Base-by-base conservation (phyloP, 192 early-diverging fungal species). In the Coemansia sp. region DNA sequence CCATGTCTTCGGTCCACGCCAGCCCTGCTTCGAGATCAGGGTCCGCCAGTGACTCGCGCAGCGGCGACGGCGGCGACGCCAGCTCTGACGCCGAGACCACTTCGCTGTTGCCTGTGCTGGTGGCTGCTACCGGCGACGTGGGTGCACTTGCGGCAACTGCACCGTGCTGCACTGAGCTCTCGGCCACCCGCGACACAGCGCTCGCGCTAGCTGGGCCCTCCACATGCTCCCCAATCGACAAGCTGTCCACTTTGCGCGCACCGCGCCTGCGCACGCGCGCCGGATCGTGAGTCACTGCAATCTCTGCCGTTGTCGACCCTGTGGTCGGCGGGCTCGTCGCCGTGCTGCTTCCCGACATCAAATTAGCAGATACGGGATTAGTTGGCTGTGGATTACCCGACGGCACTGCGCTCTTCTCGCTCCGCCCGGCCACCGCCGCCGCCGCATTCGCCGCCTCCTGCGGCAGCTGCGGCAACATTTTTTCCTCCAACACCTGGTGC, bases 391-490 rank as follows among this genome's bases (percentile, higher is more conserved):
- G 23, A 39, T 35, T 43, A 17, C 35, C 56, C 1, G 69, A 43
- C 27, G 62, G 49, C 15, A 37, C 14, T 17, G 56, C 25, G 27
- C 54, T 15, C 3, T 14, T 19, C 54, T n/a, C 54, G 25, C 25
- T 17, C 43, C 58, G 62, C 45, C 48, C 38, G 23, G 54, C 29
- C 25, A 38, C 29, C 9, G 59, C 64, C 8, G 57, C 66, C 14
- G 55, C 62, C 8, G 64, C 41, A 21, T 55, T 25, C 25, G 45
- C 59, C 1, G 73, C 69, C 38, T 82, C 79, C 15, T 49, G 24
- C 0, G 82, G 82, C 56, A 83, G 45, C 38, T 77, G 72, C 0
- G 82, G 82, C 48, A 83, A 58, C 61, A 75, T 63, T 38, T 83
- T 83, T 37, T 83, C 77, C 54, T 75, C 70, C 15, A 70, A 11